phyloP scores from a whole-genome alignment of 2,329 filamentous ascomycete species.

The Lachnellula arida region DNA sequence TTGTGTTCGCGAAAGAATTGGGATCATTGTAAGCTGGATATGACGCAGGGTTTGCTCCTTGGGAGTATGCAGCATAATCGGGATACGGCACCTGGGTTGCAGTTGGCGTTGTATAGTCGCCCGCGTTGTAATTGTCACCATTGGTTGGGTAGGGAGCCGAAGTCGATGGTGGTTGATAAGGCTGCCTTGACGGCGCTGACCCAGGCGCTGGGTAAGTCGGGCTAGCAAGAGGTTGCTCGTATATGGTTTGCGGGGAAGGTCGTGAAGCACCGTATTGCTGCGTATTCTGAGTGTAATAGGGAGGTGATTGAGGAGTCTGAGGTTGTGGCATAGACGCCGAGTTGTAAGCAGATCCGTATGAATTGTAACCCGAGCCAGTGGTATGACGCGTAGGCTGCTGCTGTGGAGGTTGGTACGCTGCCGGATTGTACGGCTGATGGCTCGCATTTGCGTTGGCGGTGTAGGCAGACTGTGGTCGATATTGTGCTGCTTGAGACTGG shows the following conservation, averaged over 20 bases:
- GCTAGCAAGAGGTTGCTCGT: slow-evolving; percentile 25
- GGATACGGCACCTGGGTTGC: slow-evolving; percentile 21
- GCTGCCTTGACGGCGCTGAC: slow-evolving; percentile 23
- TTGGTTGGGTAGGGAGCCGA: slow-evolving; percentile 25
- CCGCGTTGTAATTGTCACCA: slow-evolving; percentile 22
- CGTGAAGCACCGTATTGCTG: slow-evolving; percentile 23
- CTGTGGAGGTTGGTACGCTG: slow-evolving; percentile 38
- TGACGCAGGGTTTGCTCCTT: slow-evolving; percentile 11
- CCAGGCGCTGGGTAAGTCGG: slow-evolving; percentile 23
- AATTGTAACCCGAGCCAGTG: slow-evolving; percentile 51
- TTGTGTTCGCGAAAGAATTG: slow-evolving; percentile 18
- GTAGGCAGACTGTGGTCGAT: slow-evolving; percentile 45
- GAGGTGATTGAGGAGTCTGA: slow-evolving; percentile 40
- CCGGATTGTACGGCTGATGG: slow-evolving; percentile 64
- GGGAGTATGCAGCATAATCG: slow-evolving; percentile 21
- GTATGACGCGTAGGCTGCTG: slow-evolving; percentile 52
- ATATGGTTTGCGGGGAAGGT: slow-evolving; percentile 20
- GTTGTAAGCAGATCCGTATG: slow-evolving; percentile 38
- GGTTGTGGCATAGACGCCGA: slow-evolving; percentile 36
- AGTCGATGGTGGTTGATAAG: slow-evolving; percentile 21
- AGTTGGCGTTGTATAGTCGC: slow-evolving; percentile 23
- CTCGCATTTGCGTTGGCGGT: slow-evolving; percentile 43
- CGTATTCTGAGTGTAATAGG: slow-evolving; percentile 20
- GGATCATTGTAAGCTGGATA: slow-evolving; percentile 19
- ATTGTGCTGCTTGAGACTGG: slow-evolving; percentile 36